A percentile compares a stretch with the other conserved stretches of the same genome.
These are phyloP conservation scores for Bathelium albidoporum DNA, from an alignment of 495 filamentous ascomycete species.

Conservation along the genomic window DNA sequence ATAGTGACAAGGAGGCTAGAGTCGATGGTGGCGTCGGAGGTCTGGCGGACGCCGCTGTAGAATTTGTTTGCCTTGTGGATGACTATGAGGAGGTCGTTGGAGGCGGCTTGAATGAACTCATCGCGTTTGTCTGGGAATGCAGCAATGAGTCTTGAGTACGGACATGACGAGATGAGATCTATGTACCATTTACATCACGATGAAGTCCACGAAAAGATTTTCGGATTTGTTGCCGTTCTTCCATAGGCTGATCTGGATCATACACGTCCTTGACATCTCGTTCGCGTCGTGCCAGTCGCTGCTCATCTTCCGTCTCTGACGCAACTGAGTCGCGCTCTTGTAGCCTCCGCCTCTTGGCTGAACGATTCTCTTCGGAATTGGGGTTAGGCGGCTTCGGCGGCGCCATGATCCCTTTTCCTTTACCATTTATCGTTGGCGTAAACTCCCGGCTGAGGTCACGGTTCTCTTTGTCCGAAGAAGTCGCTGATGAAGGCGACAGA, in stretches of 20 bases:
- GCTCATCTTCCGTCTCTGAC: slow-evolving; percentile 40
- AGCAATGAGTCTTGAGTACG: slow-evolving; percentile 11
- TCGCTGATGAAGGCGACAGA: slow-evolving; percentile 2
- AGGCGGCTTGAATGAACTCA: slow-evolving; percentile 21
- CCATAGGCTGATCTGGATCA: slow-evolving; percentile 78
- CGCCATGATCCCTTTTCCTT: slow-evolving; percentile 13
- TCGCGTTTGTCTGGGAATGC: slow-evolving; percentile 18
- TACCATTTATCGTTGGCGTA: not conserved
- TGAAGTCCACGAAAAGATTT: not conserved
- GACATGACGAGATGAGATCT: not conserved
- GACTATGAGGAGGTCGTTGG: slow-evolving; percentile 41
- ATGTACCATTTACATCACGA: slow-evolving; percentile 5
- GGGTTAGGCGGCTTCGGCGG: slow-evolving; percentile 17
- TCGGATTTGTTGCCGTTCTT: slow-evolving; percentile 62
- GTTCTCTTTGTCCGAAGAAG: slow-evolving; percentile 23
- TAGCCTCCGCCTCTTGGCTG: slow-evolving; percentile 18
- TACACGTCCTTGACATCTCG: slow-evolving; percentile 53
- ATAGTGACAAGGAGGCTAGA: slow-evolving; percentile 69
- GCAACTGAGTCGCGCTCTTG: not conserved
- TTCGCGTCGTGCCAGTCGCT: slow-evolving; percentile 43
- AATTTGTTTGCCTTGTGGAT: slow-evolving; percentile 54
- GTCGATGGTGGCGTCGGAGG: slow-evolving; percentile 85
- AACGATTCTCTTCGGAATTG: slow-evolving; percentile 9
- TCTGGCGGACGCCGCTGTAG: slow-evolving; percentile 69
- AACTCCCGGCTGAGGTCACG: slow-evolving; percentile 4